Evolutionary conservation across 495 filamentous ascomycete species (phyloP).

Genomic region (Xylaria telfairii): DNA sequence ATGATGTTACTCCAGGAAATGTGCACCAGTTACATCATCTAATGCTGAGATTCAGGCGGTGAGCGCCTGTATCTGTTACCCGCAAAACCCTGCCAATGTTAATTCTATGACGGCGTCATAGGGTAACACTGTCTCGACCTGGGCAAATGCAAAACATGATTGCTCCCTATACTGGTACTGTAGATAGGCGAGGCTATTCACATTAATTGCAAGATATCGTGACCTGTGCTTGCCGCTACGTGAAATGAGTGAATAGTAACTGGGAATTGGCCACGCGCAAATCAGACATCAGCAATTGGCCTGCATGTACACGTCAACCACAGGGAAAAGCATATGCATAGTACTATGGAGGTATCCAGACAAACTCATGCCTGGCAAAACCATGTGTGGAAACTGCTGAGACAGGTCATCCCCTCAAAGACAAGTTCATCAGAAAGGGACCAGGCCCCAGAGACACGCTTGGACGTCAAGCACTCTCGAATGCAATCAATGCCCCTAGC

Average conservation of each 20-base stretch:
- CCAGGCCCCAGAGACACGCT: neutral
- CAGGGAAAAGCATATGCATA: neutral
- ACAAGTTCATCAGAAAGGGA: conserved; percentile 17
- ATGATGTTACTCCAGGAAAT: conserved; percentile 8
- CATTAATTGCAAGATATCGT: neutral
- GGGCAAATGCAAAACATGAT: neutral
- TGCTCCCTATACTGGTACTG: no score
- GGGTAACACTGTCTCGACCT: neutral
- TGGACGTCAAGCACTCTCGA: neutral
- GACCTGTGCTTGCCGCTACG: neutral
- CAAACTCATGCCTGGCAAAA: conserved; percentile 4
- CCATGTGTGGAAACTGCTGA: conserved; percentile 17
- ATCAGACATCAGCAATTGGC: neutral
- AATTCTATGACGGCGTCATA: conserved; percentile 1
- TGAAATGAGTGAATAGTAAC: neutral
- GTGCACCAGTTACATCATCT: conserved; percentile 16
- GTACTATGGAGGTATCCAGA: neutral
- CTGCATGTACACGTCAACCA: neutral
- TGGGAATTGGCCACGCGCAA: neutral
- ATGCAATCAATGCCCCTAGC: neutral
- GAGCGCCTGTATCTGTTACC: conserved; percentile 13
- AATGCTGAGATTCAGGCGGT: conserved; percentile 10
- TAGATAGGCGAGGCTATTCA: conserved; percentile 2
- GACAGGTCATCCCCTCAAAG: conserved; percentile 17
- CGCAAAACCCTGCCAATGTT: neutral